Evolutionary conservation across 1,139 yeast genomes (phyloP), one percentile per base, ranked within the genome.

Genomic region (Pichia sp.): DNA sequence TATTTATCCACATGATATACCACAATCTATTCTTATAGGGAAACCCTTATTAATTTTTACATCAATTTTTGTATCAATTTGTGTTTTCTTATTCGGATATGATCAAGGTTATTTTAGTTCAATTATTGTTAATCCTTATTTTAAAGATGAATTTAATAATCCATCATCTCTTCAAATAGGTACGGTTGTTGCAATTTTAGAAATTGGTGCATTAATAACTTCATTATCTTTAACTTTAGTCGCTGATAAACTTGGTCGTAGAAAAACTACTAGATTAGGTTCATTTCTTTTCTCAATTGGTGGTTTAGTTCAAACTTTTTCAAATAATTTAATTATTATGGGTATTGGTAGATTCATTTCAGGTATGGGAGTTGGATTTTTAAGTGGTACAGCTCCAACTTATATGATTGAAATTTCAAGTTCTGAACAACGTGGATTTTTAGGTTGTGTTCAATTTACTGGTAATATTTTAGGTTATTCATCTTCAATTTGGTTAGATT

Each of bases 371-470:
- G 90, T 90, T 42, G 97, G 97, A 10, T 75, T 87, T 61, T 73
- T 90, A 49, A 84, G 95, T n/a, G 87, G 96, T 6, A 87, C 89
- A 47, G 94, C 92, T n/a, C 97, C 97, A 0, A 87, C 92, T 44
- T 90, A 88, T 66, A 96, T 89, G 68, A 79, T 88, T 6, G 97
- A 90, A 64, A 87, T 90, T 52, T 82, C 94, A 38, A 95, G 95
- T 18, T 89, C 96, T 1, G 84, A 85, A 54, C 86, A 84, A 57
- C 74, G 97, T 53, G 97, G 97, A 1, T 79, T 84, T 60, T 76
- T 87, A 50, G 96, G 96, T 0, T 88, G 96, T 61, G 81, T 89
- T 43, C 96, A 90, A 67, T 90, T 89, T 66, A 86, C 97, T 0
- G 96, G 96, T 4, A 89, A 89, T 63, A 83, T 89, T 53, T 67